Conservation (phyloP, 768 basidiomycete species). For the Austroboletus eburneus region DNA sequence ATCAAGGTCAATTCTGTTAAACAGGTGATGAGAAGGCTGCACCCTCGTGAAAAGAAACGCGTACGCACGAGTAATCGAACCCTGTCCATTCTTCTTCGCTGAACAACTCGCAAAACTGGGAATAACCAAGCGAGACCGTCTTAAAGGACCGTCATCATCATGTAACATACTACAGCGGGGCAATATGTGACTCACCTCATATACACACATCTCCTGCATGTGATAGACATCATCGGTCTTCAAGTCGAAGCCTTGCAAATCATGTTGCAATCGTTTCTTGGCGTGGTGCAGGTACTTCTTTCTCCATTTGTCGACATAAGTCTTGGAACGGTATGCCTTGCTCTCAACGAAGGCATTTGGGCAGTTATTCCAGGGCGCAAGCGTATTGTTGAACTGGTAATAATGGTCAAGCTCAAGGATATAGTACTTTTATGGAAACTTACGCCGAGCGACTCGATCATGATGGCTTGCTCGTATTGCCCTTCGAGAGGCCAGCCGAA, state of each 20-base stretch:
- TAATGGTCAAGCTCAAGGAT: neutral
- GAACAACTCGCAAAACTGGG: constrained; percentile 87
- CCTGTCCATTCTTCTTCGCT: constrained; percentile 92
- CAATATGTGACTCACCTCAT: constrained; percentile 50
- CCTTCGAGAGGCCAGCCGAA: constrained; percentile 70
- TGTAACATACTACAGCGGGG: neutral
- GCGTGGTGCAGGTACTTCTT: constrained; percentile 68
- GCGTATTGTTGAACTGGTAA: neutral
- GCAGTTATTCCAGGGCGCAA: constrained; percentile 46
- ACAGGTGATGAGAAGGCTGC: neutral
- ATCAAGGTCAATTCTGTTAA: constrained; percentile 16
- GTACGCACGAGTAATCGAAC: constrained; percentile 75
- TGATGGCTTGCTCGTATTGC: constrained; percentile 74
- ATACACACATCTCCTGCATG: constrained; percentile 81
- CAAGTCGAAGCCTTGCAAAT: constrained; percentile 60
- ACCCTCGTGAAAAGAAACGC: neutral
- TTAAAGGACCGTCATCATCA: constrained; percentile 30
- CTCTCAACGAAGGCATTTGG: constrained; percentile 47
- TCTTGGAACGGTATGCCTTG: too few relatives aligned
- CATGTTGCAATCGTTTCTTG: constrained; percentile 49
- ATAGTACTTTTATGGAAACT: too few relatives aligned
- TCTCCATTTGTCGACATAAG: constrained; percentile 65
- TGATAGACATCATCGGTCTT: constrained; percentile 65
- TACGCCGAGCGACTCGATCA: constrained; percentile 49
- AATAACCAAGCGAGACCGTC: constrained; percentile 93